Conservation (phyloP, 78 protist genomes). For the Tieghemostelium lacteum region DNA sequence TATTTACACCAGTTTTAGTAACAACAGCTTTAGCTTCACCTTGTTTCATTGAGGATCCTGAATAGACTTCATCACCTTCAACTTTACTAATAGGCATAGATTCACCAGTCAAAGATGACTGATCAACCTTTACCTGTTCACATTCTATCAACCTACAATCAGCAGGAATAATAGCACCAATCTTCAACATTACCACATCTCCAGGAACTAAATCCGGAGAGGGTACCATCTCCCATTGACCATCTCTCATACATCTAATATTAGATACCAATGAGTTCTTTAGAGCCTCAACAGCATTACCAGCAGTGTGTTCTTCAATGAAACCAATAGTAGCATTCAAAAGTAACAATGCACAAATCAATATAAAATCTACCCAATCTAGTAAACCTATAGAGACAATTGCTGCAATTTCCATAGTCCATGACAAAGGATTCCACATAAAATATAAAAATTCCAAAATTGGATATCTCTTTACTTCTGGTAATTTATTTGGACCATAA, state of each 20-base stretch:
- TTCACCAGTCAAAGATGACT: conserved; percentile 91
- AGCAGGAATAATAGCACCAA: conserved; percentile 93
- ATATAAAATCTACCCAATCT: conserved; percentile 85
- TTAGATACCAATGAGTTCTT: conserved; percentile 77
- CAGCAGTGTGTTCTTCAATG: conserved; percentile 91
- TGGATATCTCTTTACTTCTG: conserved; percentile 78
- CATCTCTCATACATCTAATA: conserved; percentile 83
- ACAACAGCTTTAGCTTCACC: conserved; percentile 91
- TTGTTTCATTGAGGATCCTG: conserved; percentile 91
- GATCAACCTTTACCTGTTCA: conserved; percentile 84
- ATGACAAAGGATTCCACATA: conserved; percentile 89
- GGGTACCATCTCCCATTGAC: conserved; percentile 59
- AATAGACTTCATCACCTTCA: conserved; percentile 77
- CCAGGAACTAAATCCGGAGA: conserved; percentile 92
- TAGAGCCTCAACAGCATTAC: conserved; percentile 92
- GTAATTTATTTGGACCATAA: conserved; percentile 64
- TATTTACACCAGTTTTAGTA: conserved; percentile 89
- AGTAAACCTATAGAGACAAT: conserved; percentile 76
- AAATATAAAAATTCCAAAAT: conserved; percentile 72
- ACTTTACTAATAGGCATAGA: conserved; percentile 87
- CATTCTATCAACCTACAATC: conserved; percentile 79
- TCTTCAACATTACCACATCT: conserved; percentile 84
- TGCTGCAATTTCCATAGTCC: conserved; percentile 89
- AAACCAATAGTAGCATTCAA: conserved; percentile 90
- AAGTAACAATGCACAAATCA: conserved; percentile 78